Conservation (phyloP, 163 green algal species). For the Coccomyxa subellipsoidea region DNA sequence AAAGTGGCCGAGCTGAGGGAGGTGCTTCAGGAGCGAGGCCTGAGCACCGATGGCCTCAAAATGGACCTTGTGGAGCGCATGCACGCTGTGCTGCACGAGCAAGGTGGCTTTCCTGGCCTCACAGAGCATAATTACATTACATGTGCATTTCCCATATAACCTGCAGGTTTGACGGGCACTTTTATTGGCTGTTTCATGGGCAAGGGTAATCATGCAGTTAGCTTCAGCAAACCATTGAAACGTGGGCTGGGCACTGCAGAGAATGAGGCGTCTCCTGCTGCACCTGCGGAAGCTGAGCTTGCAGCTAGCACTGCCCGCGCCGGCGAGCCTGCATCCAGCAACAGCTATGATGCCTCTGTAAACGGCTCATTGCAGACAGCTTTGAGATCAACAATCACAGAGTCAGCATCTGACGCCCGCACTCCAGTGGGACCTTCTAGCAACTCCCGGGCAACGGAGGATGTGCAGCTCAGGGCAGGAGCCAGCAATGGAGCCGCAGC, state of each 20-base stretch:
- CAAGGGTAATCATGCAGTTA: too few species aligned
- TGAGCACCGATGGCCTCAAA: neutral
- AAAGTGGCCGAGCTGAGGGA: neutral
- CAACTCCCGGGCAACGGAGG: too few species aligned
- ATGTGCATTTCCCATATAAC: neutral
- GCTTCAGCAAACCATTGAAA: neutral
- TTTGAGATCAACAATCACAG: too few species aligned
- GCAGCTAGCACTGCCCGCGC: neutral
- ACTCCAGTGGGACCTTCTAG: too few species aligned
- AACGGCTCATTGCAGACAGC: too few species aligned
- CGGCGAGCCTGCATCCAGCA: neutral
- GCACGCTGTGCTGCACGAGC: neutral
- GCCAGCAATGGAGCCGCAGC: too few species aligned
- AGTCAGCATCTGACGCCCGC: too few species aligned
- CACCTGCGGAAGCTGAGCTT: neutral
- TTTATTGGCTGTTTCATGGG: neutral
- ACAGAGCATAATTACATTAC: neutral
- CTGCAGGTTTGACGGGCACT: neutral
- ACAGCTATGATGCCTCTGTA: too few species aligned
- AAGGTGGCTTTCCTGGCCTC: neutral
- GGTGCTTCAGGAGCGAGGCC: neutral
- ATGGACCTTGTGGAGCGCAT: conserved; percentile 2
- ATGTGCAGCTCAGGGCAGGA: neutral
- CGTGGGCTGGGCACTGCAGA: neutral
- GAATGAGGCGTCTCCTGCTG: neutral